These are phyloP conservation scores for Nicotiana paniculata DNA, from an alignment of 257 asterid species.

Conservation along the genomic window DNA sequence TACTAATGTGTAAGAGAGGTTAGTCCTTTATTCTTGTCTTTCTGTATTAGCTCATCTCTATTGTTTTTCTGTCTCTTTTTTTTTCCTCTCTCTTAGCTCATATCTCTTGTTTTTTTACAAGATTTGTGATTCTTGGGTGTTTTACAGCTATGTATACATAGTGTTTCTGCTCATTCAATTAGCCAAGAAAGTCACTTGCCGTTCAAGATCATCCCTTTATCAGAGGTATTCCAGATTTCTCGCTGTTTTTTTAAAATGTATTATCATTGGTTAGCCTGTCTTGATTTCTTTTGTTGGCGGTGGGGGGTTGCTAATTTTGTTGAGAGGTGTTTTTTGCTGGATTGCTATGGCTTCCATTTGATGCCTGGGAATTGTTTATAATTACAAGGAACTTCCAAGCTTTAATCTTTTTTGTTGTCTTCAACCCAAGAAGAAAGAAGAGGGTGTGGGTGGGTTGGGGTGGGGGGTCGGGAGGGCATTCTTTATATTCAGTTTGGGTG, in stretches of 20 bases:
- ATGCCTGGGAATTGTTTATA: background rate
- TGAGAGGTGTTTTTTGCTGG: background rate
- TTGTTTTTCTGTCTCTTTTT: background rate
- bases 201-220: conserved; percentile 15
- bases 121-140: background rate
- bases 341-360: background rate
- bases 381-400: background rate
- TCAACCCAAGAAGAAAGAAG: background rate
- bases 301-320: background rate
- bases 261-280: background rate
- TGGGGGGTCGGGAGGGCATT: background rate
- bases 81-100: conserved; percentile 3
- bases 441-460: background rate
- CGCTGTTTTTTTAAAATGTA: background rate
- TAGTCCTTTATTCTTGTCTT: conserved; percentile 4
- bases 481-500: background rate
- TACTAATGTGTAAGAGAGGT: background rate
- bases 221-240: conserved; percentile 6
- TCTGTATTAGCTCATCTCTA: conserved; percentile 7
- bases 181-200: background rate
- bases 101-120: background rate
- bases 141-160: background rate
- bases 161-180: conserved; percentile 13
- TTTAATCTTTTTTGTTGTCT: background rate
- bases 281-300: background rate